Base-by-base conservation (phyloP, 306 rosid species). In the Lithocarpus polystachyus region DNA sequence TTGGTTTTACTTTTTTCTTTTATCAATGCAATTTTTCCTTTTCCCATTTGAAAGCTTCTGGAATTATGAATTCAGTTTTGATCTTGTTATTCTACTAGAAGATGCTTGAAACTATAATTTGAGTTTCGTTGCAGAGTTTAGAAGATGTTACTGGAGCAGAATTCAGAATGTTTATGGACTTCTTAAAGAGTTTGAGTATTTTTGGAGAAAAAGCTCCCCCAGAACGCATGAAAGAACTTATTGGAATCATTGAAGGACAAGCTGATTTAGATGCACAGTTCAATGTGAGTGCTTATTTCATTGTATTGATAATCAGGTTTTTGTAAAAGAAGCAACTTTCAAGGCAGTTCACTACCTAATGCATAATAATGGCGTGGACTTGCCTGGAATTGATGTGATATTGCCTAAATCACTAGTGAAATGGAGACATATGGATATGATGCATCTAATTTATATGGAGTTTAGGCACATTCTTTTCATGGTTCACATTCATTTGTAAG, bases 191-290 rank as follows among this genome's bases (percentile, higher is more conserved):
- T 85, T 85, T 93, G 86, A 89, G 87, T 82, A 86, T 88, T 59
- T 95, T 95, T 79, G 97, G 99, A 77, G 98, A 95, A 74, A 90
- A 90, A 83, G 97, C 97, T 65, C 90, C 94, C 8, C 79, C 90
- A 29, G 98, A 95, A 81, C 90, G 89, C 45, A 86, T 95, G 93
- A 88, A 87, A 82, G 99, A 95, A 84, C 92, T 95, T 23, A 88
- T 95, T 82, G 99, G 90, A 82, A 90, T 95, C 65, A 80, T 95
- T 84, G 99, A 95, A 89, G 96, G 93, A 73, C 99, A 95, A 88
- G 99, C 97, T 80, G 99, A 95, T 82, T 86, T 90, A 79, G 92
- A 90, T 84, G 88, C 93, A 64, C 88, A 81, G 73, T 95, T 95
- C 90, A 91, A 88, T 82, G 99, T 95, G 82, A 89, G 91, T 79